These are phyloP conservation scores for Hura crepitans DNA, from an alignment of 441 rosid genomes.

Conservation along the genomic window DNA sequence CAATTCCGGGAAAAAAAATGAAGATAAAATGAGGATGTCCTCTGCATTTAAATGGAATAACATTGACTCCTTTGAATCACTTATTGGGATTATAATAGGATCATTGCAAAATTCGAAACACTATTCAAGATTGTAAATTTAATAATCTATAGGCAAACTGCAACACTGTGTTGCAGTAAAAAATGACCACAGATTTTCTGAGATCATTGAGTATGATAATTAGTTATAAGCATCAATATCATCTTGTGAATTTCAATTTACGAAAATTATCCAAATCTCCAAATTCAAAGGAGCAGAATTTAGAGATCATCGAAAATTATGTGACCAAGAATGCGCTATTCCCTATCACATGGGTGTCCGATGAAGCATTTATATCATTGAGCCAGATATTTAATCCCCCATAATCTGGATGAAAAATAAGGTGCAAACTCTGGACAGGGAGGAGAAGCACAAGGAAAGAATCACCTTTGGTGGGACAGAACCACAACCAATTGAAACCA, in stretches of 20 bases:
- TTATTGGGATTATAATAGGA: not conserved
- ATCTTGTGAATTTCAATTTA: not conserved
- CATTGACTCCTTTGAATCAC: not conserved
- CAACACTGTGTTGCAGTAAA: not conserved
- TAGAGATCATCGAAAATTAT: not conserved
- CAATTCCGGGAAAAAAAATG: not conserved
- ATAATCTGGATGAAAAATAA: not conserved
- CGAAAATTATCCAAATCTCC: not conserved
- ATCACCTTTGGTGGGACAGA: slow-evolving; percentile 90
- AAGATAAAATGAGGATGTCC: not conserved
- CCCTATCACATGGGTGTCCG: not conserved
- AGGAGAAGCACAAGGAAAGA: not conserved
- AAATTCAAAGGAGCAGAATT: not conserved
- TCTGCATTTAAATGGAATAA: not conserved
- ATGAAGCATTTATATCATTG: not conserved
- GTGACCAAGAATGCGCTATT: not conserved
- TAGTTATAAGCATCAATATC: not conserved
- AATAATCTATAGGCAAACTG: not conserved
- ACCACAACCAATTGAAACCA: slow-evolving; percentile 95
- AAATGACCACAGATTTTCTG: not conserved
- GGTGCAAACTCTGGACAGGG: not conserved
- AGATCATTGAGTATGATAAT: not conserved
- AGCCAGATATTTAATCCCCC: not conserved
- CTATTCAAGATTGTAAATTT: not conserved
- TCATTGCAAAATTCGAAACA: not conserved